Conservation (phyloP, 1,284 basidiomycete species). For the Trichosporon sp. region DNA sequence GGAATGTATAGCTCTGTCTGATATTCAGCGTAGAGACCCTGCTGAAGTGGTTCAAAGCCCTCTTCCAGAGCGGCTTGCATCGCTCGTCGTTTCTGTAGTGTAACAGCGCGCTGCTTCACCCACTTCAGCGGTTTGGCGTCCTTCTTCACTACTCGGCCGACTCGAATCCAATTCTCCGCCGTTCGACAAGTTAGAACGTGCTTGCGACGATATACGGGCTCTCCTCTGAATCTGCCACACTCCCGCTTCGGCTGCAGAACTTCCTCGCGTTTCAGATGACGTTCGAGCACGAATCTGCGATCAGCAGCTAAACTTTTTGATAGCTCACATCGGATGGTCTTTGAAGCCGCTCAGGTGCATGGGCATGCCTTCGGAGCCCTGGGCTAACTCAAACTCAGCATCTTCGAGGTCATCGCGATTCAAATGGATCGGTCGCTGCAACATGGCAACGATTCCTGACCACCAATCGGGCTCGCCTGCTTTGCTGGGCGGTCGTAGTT, state of each 20-base stretch:
- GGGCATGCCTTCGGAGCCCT: conserved; percentile 88
- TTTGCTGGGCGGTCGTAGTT: conserved; percentile 63
- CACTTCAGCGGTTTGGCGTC: conserved; percentile 82
- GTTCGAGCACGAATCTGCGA: conserved; percentile 73
- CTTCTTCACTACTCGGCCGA: conserved; percentile 66
- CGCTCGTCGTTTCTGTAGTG: conserved; percentile 73
- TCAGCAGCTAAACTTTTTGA: not conserved
- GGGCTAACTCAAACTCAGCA: conserved; percentile 74
- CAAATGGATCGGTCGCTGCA: conserved; percentile 73
- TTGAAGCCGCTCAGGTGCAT: conserved; percentile 87
- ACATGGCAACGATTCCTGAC: conserved; percentile 59
- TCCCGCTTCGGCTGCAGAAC: conserved; percentile 78
- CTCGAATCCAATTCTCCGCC: conserved; percentile 91
- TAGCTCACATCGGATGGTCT: conserved; percentile 76
- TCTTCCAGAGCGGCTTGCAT: conserved; percentile 65
- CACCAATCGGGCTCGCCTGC: conserved; percentile 74
- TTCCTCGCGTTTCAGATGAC: conserved; percentile 84
- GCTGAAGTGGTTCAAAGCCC: conserved; percentile 62
- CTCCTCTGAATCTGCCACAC: conserved; percentile 86
- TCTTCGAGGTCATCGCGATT: conserved; percentile 91
- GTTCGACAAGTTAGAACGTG: conserved; percentile 80
- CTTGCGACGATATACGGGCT: conserved; percentile 82
- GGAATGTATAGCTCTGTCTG: conserved; percentile 82
- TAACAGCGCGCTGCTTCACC: conserved; percentile 79
- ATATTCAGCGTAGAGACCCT: conserved; percentile 75